Percentiles rank a stretch among this genome's conserved stretches.
Conservation (phyloP, 2,329 filamentous ascomycete genomes). For the Talaromyces amestolkiae region DNA sequence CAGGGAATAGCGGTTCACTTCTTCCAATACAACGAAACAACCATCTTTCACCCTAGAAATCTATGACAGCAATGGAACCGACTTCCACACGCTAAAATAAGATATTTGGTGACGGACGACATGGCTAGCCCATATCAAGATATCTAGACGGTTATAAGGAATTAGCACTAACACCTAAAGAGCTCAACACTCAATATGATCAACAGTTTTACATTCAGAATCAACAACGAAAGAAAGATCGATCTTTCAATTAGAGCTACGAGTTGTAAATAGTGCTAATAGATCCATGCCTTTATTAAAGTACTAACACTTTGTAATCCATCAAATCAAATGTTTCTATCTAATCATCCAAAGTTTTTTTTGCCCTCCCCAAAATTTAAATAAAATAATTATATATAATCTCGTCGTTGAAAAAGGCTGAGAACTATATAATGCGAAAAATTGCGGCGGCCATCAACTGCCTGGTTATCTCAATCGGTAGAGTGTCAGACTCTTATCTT, state of each 20-base stretch:
- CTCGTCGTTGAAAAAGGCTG: too few species aligned
- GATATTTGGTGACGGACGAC: not conserved
- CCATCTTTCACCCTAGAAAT: too few species aligned
- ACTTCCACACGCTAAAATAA: not conserved
- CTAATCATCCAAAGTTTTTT: not conserved
- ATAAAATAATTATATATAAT: too few species aligned
- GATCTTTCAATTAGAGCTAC: not conserved
- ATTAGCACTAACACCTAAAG: not conserved
- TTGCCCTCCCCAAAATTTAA: not conserved
- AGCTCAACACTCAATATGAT: not conserved
- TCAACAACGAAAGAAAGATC: not conserved
- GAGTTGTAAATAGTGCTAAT: not conserved
- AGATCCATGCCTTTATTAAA: not conserved
- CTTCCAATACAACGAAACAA: not conserved
- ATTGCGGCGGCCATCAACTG: not conserved
- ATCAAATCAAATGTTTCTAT: not conserved
- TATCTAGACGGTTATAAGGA: not conserved
- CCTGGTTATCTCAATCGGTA: constrained; percentile 2
- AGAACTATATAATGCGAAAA: not conserved
- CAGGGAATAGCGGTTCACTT: too few species aligned
- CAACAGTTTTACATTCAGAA: not conserved
- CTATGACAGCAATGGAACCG: not conserved
- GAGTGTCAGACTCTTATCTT: constrained; percentile 1
- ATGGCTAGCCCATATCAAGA: not conserved
- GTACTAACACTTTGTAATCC: not conserved